A percentile compares a stretch with the other conserved stretches of the same genome.
These are phyloP conservation scores for Eucalyptus erythrocorys DNA, from an alignment of 345 rosid species.

Conservation along the genomic window DNA sequence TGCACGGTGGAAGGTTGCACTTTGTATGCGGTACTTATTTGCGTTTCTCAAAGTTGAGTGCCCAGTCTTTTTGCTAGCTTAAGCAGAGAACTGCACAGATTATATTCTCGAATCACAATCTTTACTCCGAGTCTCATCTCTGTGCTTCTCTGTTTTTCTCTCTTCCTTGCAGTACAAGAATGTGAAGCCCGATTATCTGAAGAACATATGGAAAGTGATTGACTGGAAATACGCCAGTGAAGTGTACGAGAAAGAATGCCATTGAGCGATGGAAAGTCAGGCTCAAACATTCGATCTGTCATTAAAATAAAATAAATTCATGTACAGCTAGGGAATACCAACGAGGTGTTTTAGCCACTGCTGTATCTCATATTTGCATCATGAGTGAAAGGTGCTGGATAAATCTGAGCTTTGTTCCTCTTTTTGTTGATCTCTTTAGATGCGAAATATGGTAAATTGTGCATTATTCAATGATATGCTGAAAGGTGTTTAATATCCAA, in stretches of 20 bases:
- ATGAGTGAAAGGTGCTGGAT: not conserved
- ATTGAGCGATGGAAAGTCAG: not conserved
- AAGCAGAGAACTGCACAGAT: not conserved
- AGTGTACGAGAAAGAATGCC: slow-evolving; percentile 31
- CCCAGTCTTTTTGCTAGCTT: not conserved
- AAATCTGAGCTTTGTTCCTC: not conserved
- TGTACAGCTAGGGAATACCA: not conserved
- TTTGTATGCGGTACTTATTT: not conserved
- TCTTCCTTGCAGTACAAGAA: slow-evolving; percentile 3
- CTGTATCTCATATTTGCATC: not conserved
- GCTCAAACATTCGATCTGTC: not conserved
- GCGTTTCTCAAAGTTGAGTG: not conserved
- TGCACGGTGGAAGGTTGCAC: not conserved
- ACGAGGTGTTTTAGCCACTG: not conserved
- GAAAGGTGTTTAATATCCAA: not conserved
- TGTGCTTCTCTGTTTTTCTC: not conserved
- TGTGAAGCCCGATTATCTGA: slow-evolving; percentile 35
- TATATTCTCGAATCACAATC: not conserved
- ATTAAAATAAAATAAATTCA: not conserved
- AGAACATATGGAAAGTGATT: slow-evolving; percentile 92
- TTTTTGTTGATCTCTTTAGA: not conserved
- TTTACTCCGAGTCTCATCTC: not conserved
- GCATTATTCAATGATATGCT: not conserved
- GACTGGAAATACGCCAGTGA: slow-evolving; percentile 85
- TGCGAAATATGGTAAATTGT: not conserved